These are phyloP conservation scores for Hanseniaspora vineae DNA, from an alignment of 805 yeast genomes.

Conservation along the genomic window DNA sequence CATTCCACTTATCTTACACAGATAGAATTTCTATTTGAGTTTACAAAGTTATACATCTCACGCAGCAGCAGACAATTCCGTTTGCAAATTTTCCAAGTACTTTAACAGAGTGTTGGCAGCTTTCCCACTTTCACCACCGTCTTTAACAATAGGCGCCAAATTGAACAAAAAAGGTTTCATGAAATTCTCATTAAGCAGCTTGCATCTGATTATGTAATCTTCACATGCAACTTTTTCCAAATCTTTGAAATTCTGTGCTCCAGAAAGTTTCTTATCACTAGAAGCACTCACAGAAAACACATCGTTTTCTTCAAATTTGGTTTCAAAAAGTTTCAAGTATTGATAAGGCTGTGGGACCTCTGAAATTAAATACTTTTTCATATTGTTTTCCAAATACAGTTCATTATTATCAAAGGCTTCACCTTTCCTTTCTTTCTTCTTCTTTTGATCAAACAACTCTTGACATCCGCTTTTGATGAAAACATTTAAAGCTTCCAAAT, in stretches of 20 bases:
- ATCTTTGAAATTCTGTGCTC: constrained; percentile 14
- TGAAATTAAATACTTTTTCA: constrained; percentile 46
- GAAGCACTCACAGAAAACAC: constrained; percentile 2
- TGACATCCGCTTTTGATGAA: not conserved
- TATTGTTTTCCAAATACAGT: constrained; percentile 17
- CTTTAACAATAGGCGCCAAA: constrained; percentile 38
- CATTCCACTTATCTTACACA: no score
- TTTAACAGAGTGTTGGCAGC: constrained; percentile 25
- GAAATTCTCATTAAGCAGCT: constrained; percentile 42
- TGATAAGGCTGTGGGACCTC: constrained; percentile 49
- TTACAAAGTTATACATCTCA: not conserved
- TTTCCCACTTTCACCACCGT: constrained; percentile 64
- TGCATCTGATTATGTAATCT: constrained; percentile 43
- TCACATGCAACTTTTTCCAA: constrained; percentile 41
- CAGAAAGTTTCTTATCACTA: not conserved
- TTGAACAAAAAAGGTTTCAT: constrained; percentile 36
- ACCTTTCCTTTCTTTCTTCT: constrained; percentile 3
- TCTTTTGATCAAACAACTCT: not conserved
- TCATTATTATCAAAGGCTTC: constrained; percentile 8
- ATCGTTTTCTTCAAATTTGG: constrained; percentile 20
- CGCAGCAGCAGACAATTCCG: not conserved
- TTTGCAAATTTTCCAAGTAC: constrained; percentile 6
- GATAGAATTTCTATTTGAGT: no score
- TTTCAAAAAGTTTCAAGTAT: constrained; percentile 45
- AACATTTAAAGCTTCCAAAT: constrained; percentile 1